phyloP scores from a whole-genome alignment of 139 green algal genomes.

The Chloropicon primus region DNA sequence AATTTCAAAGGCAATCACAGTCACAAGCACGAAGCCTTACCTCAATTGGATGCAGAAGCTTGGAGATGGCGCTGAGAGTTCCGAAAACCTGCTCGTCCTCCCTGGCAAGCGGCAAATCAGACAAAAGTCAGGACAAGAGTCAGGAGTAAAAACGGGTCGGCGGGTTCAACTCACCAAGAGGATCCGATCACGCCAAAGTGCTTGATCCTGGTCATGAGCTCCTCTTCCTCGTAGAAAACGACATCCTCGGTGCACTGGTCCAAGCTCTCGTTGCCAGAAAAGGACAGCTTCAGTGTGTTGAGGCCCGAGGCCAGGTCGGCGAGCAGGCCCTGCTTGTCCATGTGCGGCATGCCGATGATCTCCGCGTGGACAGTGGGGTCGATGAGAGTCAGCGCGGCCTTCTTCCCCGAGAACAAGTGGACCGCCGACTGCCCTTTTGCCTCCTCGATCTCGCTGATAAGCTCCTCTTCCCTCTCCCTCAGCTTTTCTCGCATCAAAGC shows the following conservation, averaged over 20 bases:
- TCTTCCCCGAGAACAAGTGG: neutral
- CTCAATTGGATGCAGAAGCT: neutral
- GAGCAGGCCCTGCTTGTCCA: neutral
- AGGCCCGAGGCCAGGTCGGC: neutral
- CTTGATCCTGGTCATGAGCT: neutral
- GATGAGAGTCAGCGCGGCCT: neutral
- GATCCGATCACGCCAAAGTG: neutral
- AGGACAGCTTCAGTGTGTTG: neutral
- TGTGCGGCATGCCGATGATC: neutral
- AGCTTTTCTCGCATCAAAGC: neutral
- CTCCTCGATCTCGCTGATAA: neutral
- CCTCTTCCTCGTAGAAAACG: neutral
- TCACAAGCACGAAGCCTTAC: too few species aligned
- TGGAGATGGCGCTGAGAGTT: neutral
- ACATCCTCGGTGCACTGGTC: neutral
- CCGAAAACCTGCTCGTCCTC: neutral
- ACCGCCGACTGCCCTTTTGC: neutral
- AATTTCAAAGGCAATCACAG: too few species aligned
- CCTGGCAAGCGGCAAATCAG: too few species aligned
- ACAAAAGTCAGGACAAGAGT: too few species aligned
- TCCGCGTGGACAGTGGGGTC: neutral
- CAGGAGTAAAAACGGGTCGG: too few species aligned
- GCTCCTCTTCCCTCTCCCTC: neutral
- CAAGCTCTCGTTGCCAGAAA: neutral
- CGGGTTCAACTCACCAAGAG: too few species aligned